Conservation (phyloP, 2,329 filamentous ascomycete genomes). For the Hirsutella thompsonii region DNA sequence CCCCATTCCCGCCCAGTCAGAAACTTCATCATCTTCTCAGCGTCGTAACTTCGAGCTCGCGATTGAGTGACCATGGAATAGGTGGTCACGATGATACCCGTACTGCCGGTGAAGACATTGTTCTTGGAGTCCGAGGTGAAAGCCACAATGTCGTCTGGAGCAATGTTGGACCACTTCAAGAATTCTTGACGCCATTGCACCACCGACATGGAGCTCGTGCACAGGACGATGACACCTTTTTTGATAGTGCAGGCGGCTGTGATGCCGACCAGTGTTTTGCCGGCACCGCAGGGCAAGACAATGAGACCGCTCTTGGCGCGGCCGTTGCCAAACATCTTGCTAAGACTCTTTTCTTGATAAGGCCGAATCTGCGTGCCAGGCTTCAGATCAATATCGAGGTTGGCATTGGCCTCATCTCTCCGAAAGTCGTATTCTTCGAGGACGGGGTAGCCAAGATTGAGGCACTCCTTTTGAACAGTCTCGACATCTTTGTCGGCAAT, state of each 20-base stretch:
- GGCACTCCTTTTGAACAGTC: conserved; percentile 76
- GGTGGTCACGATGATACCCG: conserved; percentile 92
- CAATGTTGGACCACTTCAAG: conserved; percentile 93
- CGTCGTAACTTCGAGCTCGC: conserved; percentile 76
- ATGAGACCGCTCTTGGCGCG: conserved; percentile 96
- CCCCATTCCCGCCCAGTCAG: conserved; percentile 86
- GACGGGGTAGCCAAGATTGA: conserved; percentile 75
- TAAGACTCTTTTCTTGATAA: conserved; percentile 94
- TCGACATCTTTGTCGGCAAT: conserved; percentile 75
- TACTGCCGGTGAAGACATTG: conserved; percentile 65
- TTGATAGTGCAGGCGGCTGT: conserved; percentile 96
- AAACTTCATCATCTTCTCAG: conserved; percentile 96
- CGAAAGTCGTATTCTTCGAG: conserved; percentile 97
- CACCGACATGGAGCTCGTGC: conserved; percentile 95
- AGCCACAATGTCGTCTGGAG: conserved; percentile 82
- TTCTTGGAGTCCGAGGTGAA: conserved; percentile 93
- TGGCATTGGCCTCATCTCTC: conserved; percentile 79
- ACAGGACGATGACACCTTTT: conserved; percentile 89
- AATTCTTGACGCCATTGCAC: conserved; percentile 96
- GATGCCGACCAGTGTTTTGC: conserved; percentile 96
- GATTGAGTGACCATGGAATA: conserved; percentile 98
- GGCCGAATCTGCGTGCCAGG: conserved; percentile 82
- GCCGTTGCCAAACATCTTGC: conserved; percentile 99
- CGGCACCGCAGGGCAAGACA: conserved; percentile 88
- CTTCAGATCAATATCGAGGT: conserved; percentile 83